Evolutionary conservation across 768 basidiomycete species (phyloP), one percentile per base, ranked within the genome.

Genomic region (Tulasnella sp.): DNA sequence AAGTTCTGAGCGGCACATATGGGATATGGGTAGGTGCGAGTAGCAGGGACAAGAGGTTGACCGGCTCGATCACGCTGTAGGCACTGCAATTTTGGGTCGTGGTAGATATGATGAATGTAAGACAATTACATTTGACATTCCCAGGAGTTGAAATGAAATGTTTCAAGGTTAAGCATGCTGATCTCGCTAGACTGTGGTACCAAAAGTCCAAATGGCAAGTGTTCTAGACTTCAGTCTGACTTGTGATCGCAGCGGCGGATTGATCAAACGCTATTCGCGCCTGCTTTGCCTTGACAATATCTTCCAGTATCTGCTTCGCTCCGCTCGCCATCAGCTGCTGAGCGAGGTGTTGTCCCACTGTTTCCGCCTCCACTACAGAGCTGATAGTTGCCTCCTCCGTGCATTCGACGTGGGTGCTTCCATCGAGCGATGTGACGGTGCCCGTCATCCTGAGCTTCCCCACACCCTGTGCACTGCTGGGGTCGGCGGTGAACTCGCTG

Each of bases 401-500:
- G 63, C 82, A 76, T 64, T 91, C 75, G 53, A 94, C 83, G 64
- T 92, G 89, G 7, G 68, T 70, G 22, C 66, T 69, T 0, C 94
- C 94, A 63, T 83, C 80, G 9, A 97, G 73, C 17, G 84, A 81
- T 2, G 94, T 97, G 31, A 98, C 88, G 52, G 86, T 86, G 0
- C 86, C 89, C 3, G 82, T 82, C 50, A 98, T 70, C 53, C 74
- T 78, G 60, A 99, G 71, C 42, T 65, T 66, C 67, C 51, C 63
- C 41, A 31, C 68, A 61, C 52, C 60, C 42, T 17, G 4, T 8
- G n/a, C 62, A 48, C 51, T 50, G 38, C 59, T 41, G 38, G 2
- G 17, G 3, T 63, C 52, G 9, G 31, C 21, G 55, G 60, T 38
- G 59, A 41, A 3, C n/a, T 21, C 1, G 41, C 31, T 60, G 27